Conservation (phyloP, 1,139 yeast species). For the Pneumocystis murina region DNA sequence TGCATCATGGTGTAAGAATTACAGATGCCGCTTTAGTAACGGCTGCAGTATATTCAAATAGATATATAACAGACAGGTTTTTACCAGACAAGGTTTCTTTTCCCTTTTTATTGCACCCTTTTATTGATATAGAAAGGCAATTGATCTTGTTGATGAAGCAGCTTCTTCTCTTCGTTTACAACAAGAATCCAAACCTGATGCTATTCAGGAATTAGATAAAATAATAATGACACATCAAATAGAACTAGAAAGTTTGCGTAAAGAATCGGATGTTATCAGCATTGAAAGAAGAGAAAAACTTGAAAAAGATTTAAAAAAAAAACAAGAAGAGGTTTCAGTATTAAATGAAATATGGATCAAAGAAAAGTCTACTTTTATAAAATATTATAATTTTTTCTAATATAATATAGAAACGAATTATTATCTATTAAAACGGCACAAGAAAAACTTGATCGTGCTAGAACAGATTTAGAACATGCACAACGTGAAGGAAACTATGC, state of each 20-base stretch:
- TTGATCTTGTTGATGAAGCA: conserved; percentile 92
- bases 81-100: conserved; percentile 57
- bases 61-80: conserved; percentile 82
- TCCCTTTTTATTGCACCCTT: conserved; percentile 32
- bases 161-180: conserved; percentile 87
- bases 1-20: conserved; percentile 95
- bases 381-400: neutral
- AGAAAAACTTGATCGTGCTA: conserved; percentile 68
- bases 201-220: conserved; percentile 77
- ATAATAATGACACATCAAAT: conserved; percentile 86
- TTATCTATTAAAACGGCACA: conserved; percentile 67
- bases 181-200: conserved; percentile 94
- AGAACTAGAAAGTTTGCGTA: conserved; percentile 80
- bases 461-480: conserved; percentile 62
- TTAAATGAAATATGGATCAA: conserved; percentile 75
- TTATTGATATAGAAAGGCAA: conserved; percentile 10
- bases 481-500: conserved; percentile 79
- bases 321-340: conserved; percentile 49
- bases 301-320: conserved; percentile 47
- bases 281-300: conserved; percentile 53
- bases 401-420: conserved; percentile 29
- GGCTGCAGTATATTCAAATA: conserved; percentile 77
- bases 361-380: conserved; percentile 35
- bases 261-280: conserved; percentile 78
- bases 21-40: conserved; percentile 87